These are phyloP conservation scores for Persicaria maculosa DNA, from an alignment of 148 eudicot genomes.

Conservation along the genomic window DNA sequence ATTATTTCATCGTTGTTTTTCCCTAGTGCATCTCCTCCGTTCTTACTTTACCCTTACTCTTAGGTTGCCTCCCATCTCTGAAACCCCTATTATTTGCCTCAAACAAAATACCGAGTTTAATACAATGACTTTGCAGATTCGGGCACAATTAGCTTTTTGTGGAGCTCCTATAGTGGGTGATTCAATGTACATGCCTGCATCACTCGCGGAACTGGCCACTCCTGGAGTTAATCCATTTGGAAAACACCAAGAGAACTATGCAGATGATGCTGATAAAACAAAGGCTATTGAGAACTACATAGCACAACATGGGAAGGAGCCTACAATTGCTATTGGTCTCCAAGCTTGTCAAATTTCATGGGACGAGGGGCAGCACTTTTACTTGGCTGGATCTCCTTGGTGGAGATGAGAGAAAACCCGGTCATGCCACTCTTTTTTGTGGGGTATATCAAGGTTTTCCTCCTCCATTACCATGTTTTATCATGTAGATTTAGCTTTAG, in stretches of 20 bases:
- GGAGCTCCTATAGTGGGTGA: conserved; percentile 95
- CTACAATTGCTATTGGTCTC: conserved; percentile 76
- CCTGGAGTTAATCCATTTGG: conserved; percentile 76
- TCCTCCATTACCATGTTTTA: background rate
- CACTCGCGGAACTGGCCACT: conserved; percentile 47
- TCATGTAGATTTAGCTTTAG: background rate
- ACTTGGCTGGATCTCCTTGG: conserved; percentile 89
- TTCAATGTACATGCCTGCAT: conserved; percentile 92
- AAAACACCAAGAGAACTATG: conserved; percentile 26
- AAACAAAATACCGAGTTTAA: background rate
- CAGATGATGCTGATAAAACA: conserved; percentile 38
- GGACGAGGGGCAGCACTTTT: conserved; percentile 71
- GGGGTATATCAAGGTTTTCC: background rate
- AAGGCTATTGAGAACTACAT: conserved; percentile 63
- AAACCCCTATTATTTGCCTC: background rate
- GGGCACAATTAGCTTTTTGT: conserved; percentile 90
- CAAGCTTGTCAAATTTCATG: conserved; percentile 98
- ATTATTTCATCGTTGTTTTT: background rate
- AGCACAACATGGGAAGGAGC: conserved; percentile 77
- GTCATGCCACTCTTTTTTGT: background rate
- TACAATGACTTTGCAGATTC: conserved; percentile 41
- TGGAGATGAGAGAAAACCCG: conserved; percentile 51
- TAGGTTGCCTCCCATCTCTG: background rate
- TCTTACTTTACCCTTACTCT: background rate
- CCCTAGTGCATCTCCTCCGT: background rate